Percentiles rank a stretch among this genome's conserved stretches.
Evolutionary conservation across 169 alveolate genomes (phyloP).

Genomic region (Plasmodium relictum): DNA sequence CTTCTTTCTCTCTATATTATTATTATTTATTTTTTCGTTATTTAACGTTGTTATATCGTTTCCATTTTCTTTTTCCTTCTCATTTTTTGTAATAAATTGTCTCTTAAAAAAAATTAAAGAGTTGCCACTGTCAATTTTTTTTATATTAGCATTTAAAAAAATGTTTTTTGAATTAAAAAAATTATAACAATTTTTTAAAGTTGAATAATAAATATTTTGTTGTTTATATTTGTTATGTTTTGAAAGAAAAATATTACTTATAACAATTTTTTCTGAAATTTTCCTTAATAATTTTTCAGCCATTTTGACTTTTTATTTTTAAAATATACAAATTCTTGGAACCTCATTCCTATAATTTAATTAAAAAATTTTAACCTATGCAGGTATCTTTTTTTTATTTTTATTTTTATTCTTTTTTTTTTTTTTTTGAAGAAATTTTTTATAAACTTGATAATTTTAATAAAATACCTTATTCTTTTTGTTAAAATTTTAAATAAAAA

Average conservation of each 20-base stretch:
- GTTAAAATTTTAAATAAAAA: too few species aligned
- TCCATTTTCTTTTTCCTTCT: not conserved
- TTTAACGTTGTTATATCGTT: not conserved
- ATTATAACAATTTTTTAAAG: not conserved
- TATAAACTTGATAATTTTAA: too few species aligned
- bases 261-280: not conserved
- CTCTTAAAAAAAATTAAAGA: not conserved
- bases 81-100: constrained; percentile 2
- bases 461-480: too few species aligned
- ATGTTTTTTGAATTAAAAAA: not conserved
- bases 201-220: not conserved
- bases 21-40: not conserved
- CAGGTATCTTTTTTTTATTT: too few species aligned
- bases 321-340: not conserved
- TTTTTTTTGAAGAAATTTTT: too few species aligned
- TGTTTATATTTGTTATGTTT: not conserved
- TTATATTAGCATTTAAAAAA: not conserved
- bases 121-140: not conserved
- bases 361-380: too few species aligned
- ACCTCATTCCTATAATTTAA: too few species aligned
- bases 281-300: not conserved
- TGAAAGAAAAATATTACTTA: not conserved
- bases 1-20: not conserved
- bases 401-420: too few species aligned
- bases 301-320: not conserved